phyloP scores from a whole-genome alignment of 306 rosid species.

The Albizia julibrissin region DNA sequence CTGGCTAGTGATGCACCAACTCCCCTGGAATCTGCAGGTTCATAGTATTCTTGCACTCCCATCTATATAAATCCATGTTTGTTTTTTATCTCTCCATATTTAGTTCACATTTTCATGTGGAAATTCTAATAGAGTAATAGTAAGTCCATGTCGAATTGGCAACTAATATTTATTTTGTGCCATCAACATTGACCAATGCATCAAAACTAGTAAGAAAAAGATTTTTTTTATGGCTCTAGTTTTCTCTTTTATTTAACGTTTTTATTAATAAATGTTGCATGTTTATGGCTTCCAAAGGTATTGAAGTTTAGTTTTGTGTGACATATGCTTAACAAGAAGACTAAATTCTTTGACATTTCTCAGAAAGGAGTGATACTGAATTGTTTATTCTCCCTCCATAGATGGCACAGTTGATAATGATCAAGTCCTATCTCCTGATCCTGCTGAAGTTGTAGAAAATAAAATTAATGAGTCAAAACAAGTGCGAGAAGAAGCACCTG shows the following conservation, averaged over 20 bases:
- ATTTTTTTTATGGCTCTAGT: background rate
- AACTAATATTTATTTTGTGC: slow-evolving; percentile 25
- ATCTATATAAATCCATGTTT: slow-evolving; percentile 4
- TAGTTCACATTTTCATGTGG: background rate
- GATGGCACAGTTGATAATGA: slow-evolving; percentile 36
- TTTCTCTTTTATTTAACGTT: background rate
- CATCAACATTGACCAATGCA: slow-evolving; percentile 24
- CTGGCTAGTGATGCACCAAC: slow-evolving; percentile 36
- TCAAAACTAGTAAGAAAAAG: background rate
- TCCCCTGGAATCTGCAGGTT: slow-evolving; percentile 53
- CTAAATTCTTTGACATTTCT: background rate
- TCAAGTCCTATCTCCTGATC: slow-evolving; percentile 34
- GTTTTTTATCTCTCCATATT: background rate
- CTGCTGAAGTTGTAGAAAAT: slow-evolving; percentile 28
- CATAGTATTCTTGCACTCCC: slow-evolving; percentile 19
- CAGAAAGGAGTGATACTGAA: slow-evolving; percentile 10
- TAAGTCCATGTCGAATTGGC: background rate
- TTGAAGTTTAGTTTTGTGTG: slow-evolving; percentile 22
- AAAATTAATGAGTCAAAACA: slow-evolving; percentile 26
- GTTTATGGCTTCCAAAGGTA: slow-evolving; percentile 15
- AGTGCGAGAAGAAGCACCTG: slow-evolving; percentile 29
- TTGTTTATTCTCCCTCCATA: slow-evolving; percentile 31
- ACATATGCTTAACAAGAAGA: background rate
- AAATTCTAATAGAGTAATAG: slow-evolving; percentile 5
- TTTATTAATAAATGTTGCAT: slow-evolving; percentile 6